Evolutionary conservation across 352 stramenopile species (phyloP).

Genomic region (Globisporangium parvum): DNA sequence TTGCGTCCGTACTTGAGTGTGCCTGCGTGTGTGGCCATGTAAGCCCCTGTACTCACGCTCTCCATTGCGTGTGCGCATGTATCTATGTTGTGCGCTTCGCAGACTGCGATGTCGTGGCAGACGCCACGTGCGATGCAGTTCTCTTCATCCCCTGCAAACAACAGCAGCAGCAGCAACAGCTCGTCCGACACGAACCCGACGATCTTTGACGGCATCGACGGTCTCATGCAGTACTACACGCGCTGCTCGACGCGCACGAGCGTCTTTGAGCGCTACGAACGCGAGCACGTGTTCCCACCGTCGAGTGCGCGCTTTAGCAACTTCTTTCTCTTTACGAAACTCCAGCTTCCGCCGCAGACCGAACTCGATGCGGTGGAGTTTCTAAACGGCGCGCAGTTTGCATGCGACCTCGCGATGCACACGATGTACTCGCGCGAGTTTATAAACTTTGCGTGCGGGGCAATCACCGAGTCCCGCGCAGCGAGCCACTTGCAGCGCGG

Average conservation of each 20-base stretch:
- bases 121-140: slow-evolving; percentile 7
- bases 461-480: slow-evolving; percentile 27
- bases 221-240: slow-evolving; percentile 6
- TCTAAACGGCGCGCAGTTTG: slow-evolving; percentile 40
- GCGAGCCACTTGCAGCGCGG: slow-evolving; percentile 13
- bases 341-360: slow-evolving; percentile 39
- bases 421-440: slow-evolving; percentile 56
- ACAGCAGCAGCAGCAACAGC: background rate
- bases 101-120: background rate
- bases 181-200: slow-evolving; percentile 6
- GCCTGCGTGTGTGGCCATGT: background rate
- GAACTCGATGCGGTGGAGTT: slow-evolving; percentile 50
- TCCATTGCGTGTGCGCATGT: background rate
- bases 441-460: slow-evolving; percentile 36
- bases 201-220: slow-evolving; percentile 10
- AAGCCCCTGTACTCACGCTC: background rate
- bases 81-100: background rate
- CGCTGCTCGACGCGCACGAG: slow-evolving; percentile 2
- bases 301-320: slow-evolving; percentile 5
- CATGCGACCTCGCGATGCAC: slow-evolving; percentile 38
- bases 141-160: too few species aligned
- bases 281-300: slow-evolving; percentile 4
- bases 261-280: slow-evolving; percentile 10
- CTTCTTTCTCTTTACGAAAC: slow-evolving; percentile 33
- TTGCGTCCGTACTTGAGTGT: too few species aligned